Evolutionary conservation across 257 asterid species (phyloP).

Genomic region (Solanum sitiens): DNA sequence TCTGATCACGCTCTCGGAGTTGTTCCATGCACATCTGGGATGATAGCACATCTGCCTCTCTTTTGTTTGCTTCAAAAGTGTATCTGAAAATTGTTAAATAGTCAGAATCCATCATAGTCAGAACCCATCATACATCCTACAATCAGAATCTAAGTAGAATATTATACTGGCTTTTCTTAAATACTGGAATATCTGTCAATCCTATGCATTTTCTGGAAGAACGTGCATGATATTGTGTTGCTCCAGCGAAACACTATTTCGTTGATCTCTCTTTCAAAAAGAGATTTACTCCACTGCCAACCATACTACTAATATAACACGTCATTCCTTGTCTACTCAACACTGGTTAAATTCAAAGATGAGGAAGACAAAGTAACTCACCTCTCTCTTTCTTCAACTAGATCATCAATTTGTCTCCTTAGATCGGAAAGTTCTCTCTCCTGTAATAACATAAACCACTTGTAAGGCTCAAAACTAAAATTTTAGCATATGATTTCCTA

Average conservation of each 20-base stretch:
- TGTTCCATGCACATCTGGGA: conserved; percentile 50
- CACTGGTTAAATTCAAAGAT: not conserved
- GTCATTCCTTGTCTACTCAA: not conserved
- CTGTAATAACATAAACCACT: conserved; percentile 22
- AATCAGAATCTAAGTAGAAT: not conserved
- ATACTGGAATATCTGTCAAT: not conserved
- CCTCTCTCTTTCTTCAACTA: conserved; percentile 70
- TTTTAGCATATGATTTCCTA: not conserved
- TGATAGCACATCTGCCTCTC: conserved; percentile 44
- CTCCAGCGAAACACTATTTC: not conserved
- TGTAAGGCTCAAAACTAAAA: conserved; percentile 4
- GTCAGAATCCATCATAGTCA: not conserved
- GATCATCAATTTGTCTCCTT: conserved; percentile 40
- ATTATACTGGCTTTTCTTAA: not conserved
- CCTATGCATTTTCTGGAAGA: not conserved
- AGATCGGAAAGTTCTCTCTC: conserved; percentile 52
- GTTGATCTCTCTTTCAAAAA: not conserved
- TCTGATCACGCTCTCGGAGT: conserved; percentile 57
- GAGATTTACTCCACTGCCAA: not conserved
- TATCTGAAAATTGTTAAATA: conserved; percentile 32
- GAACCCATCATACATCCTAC: not conserved
- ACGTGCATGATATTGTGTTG: not conserved
- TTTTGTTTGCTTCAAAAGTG: conserved; percentile 36
- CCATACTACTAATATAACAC: not conserved
- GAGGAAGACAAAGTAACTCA: conserved; percentile 9